Evolutionary conservation across 2,329 filamentous ascomycete species (phyloP).

Genomic region (Penicillium sp.): DNA sequence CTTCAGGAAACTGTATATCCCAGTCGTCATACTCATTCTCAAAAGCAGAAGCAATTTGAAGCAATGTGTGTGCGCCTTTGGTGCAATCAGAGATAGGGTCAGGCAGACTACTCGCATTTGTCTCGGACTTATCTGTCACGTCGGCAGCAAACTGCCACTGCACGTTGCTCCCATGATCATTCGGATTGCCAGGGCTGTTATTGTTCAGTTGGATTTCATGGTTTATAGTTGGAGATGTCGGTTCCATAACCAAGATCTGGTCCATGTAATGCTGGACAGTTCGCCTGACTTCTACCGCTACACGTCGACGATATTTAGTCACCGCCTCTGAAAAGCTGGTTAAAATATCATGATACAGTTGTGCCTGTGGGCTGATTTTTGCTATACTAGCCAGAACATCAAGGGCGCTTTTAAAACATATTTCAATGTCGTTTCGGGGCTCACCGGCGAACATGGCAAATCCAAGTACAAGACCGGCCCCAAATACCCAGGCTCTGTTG

Average conservation of each 20-base stretch:
- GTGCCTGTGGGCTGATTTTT: neutral
- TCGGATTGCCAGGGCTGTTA: neutral
- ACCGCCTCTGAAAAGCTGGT: neutral
- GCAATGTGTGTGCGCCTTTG: neutral
- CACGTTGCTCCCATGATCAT: neutral
- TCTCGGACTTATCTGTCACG: neutral
- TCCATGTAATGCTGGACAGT: neutral
- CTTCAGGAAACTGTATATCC: neutral
- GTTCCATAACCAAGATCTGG: neutral
- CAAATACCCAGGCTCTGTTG: neutral
- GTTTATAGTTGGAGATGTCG: neutral
- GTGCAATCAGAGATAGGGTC: neutral
- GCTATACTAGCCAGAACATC: neutral
- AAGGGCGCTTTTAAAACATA: neutral
- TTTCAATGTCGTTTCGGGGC: neutral
- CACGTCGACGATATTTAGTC: neutral
- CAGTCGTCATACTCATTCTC: neutral
- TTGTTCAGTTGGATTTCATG: neutral
- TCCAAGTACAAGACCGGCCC: neutral
- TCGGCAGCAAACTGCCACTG: neutral
- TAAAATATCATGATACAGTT: neutral
- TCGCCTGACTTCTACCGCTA: neutral
- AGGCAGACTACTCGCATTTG: neutral
- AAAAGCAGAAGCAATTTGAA: neutral
- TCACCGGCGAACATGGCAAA: conserved; percentile 1